These are phyloP conservation scores for Blastobotrys muscicola DNA, from an alignment of 805 yeast genomes.

Conservation along the genomic window DNA sequence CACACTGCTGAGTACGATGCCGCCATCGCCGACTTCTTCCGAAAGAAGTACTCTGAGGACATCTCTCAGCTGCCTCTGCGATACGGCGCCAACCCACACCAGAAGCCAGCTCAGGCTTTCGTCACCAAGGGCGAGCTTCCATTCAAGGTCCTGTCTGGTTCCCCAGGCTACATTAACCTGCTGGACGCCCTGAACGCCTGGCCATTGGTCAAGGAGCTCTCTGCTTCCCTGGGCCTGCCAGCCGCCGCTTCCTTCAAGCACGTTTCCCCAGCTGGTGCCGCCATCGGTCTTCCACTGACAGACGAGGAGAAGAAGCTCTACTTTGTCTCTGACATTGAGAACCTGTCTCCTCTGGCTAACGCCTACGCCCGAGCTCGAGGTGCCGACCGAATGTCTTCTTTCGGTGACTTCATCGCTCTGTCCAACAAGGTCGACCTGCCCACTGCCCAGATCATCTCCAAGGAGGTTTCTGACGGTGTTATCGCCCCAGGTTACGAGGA, in stretches of 20 bases:
- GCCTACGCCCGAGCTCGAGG: slow-evolving; percentile 99
- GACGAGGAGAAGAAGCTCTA: slow-evolving; percentile 91
- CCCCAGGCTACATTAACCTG: slow-evolving; percentile 96
- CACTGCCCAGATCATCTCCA: slow-evolving; percentile 93
- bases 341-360: slow-evolving; percentile 91
- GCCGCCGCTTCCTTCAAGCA: slow-evolving; percentile 99
- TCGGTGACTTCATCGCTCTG: slow-evolving; percentile 96
- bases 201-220: slow-evolving; percentile 96
- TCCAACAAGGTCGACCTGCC: slow-evolving; percentile 94
- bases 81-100: slow-evolving; percentile 99
- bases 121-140: slow-evolving; percentile 84
- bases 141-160: slow-evolving; percentile 84
- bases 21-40: slow-evolving; percentile 91
- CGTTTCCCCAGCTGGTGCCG: slow-evolving; percentile 98
- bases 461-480: slow-evolving; percentile 97
- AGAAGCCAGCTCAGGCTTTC: slow-evolving; percentile 97
- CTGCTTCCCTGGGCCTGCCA: slow-evolving; percentile 88
- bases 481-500: slow-evolving; percentile 95
- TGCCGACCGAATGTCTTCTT: slow-evolving; percentile 98
- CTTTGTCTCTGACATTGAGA: slow-evolving; percentile 90
- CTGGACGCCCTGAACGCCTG: slow-evolving; percentile 96
- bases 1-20: slow-evolving; percentile 97
- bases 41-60: slow-evolving; percentile 92
- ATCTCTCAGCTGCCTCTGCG: slow-evolving; percentile 84
- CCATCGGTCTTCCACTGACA: slow-evolving; percentile 87